A percentile compares a stretch with the other conserved stretches of the same genome.
Conservation (phyloP, 2,329 filamentous ascomycete genomes). For the Aspergillus brunneoviolaceus region DNA sequence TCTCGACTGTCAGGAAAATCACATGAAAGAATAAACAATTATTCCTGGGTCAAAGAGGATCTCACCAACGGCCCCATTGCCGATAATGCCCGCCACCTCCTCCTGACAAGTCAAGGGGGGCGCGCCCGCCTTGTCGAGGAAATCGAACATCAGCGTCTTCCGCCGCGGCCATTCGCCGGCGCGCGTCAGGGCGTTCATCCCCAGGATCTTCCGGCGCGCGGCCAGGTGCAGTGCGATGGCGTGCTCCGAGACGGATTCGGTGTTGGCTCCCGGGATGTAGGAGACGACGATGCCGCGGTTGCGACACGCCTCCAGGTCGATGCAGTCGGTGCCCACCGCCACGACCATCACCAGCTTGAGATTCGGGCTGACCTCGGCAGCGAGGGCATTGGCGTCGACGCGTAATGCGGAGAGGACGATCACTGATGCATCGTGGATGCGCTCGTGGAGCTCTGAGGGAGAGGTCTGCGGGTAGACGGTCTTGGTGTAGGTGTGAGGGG, state of each 20-base stretch:
- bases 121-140: conserved; percentile 25
- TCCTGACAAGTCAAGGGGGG: conserved; percentile 49
- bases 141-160: conserved; percentile 37
- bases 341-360: conserved; percentile 47
- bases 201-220: conserved; percentile 43
- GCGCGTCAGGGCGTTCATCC: conserved; percentile 36
- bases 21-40: too few species aligned
- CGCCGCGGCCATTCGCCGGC: conserved; percentile 43
- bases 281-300: conserved; percentile 47
- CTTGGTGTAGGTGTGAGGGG: conserved; percentile 38
- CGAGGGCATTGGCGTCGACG: conserved; percentile 37
- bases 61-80: conserved; percentile 50
- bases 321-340: conserved; percentile 49
- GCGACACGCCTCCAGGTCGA: conserved; percentile 47
- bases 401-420: conserved; percentile 41
- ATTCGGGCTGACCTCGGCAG: conserved; percentile 44
- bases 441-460: conserved; percentile 38
- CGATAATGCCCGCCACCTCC: conserved; percentile 52
- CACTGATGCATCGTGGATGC: conserved; percentile 50
- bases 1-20: not conserved
- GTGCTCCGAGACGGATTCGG: conserved; percentile 52
- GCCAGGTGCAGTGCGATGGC: conserved; percentile 53
- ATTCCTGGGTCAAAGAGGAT: not conserved
- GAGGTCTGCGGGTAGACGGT: conserved; percentile 36
- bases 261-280: conserved; percentile 50